phyloP scores from a whole-genome alignment of 495 filamentous ascomycete genomes.

The Aspergillus bertholletiae region DNA sequence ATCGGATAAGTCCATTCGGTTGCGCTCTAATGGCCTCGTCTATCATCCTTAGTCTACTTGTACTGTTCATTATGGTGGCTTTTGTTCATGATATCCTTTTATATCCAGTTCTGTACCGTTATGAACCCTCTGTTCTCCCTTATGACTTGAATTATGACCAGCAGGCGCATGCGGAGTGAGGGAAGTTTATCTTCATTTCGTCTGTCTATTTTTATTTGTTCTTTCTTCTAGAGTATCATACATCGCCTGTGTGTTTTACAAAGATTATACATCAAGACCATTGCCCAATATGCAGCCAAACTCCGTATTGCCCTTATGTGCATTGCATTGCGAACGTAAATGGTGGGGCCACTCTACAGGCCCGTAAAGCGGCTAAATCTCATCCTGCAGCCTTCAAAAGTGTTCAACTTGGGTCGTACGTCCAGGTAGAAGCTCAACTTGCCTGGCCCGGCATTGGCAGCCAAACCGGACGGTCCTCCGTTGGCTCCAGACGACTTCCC shows the following conservation, averaged over 20 bases:
- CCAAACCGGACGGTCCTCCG: constrained; percentile 24
- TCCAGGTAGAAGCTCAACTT: constrained; percentile 91
- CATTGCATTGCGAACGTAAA: constrained; percentile 10
- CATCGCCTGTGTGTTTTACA: constrained; percentile 38
- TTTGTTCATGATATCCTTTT: constrained; percentile 25
- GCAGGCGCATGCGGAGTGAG: constrained; percentile 15
- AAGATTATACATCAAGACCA: constrained; percentile 30
- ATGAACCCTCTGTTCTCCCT: constrained; percentile 1
- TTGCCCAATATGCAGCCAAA: constrained; percentile 20
- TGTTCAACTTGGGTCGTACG: constrained; percentile 92
- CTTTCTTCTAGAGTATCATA: constrained; percentile 30
- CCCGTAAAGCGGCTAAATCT: constrained; percentile 61
- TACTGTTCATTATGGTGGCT: constrained; percentile 11
- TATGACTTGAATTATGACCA: constrained; percentile 7
- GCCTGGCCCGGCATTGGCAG: constrained; percentile 47
- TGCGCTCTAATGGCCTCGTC: constrained; percentile 1
- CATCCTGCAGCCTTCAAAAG: constrained; percentile 86
- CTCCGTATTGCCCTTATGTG: constrained; percentile 29
- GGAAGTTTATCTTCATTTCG: constrained; percentile 16
- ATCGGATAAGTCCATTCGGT: constrained; percentile 45
- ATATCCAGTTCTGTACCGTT: constrained; percentile 14
- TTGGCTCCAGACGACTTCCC: constrained; percentile 50
- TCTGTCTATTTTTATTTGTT: constrained; percentile 11
- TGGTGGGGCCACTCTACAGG: constrained; percentile 27
- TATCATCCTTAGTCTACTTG: constrained; percentile 2